Percentiles rank a stretch among this genome's conserved stretches.
Conservation (phyloP, 345 rosid genomes). For the Nasturtium officinale region DNA sequence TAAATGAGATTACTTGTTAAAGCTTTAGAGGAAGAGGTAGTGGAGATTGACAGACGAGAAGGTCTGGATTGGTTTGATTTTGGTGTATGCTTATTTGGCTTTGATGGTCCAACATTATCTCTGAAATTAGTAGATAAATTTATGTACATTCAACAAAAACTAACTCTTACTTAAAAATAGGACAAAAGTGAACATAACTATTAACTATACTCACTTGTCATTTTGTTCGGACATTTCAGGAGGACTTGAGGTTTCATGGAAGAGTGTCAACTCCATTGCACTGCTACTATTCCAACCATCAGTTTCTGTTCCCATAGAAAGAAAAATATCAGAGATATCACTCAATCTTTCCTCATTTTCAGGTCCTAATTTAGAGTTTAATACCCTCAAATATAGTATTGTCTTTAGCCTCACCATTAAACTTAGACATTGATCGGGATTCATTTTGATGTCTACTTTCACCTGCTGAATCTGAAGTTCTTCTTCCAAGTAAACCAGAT, state of each 20-base stretch:
- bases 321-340: conserved; percentile 50
- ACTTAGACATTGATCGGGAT: conserved; percentile 45
- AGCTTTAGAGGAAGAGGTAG: conserved; percentile 46
- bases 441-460: conserved; percentile 42
- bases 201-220: conserved; percentile 54
- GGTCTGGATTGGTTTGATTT: conserved; percentile 45
- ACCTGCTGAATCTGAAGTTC: conserved; percentile 61
- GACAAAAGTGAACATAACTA: not conserved
- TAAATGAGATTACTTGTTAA: conserved; percentile 53
- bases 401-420: conserved; percentile 35
- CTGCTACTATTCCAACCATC: conserved; percentile 57
- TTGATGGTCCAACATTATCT: conserved; percentile 41
- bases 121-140: conserved; percentile 36
- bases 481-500: conserved; percentile 44
- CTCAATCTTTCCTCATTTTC: conserved; percentile 67
- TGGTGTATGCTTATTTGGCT: conserved; percentile 53
- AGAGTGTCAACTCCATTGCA: conserved; percentile 63
- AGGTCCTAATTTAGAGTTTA: conserved; percentile 58
- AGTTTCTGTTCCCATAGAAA: conserved; percentile 76
- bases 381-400: conserved; percentile 32
- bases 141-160: not conserved
- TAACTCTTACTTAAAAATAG: not conserved
- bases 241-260: too few species aligned
- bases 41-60: conserved; percentile 50
- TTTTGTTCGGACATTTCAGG: conserved; percentile 46